A percentile compares a stretch with the other conserved stretches of the same genome.
phyloP scores from a whole-genome alignment of 2,329 filamentous ascomycete species.

The Alternaria brassicicola region DNA sequence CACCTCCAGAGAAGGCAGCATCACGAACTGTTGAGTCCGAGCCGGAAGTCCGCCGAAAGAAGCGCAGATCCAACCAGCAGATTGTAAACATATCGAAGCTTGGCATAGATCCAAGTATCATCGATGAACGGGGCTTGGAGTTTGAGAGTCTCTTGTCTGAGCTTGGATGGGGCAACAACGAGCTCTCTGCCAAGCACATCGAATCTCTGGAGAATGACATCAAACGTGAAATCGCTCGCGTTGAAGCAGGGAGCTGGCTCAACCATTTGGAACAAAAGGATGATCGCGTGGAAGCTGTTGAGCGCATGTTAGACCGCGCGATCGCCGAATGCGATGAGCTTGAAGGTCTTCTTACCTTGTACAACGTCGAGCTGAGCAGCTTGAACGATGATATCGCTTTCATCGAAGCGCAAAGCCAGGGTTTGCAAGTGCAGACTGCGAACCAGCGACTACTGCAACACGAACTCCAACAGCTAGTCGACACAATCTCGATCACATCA shows the following conservation, averaged over 20 bases:
- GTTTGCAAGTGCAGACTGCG: constrained; percentile 93
- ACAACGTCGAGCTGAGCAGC: constrained; percentile 86
- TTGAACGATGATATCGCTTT: constrained; percentile 95
- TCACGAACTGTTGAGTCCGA: constrained; percentile 29
- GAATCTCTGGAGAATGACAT: constrained; percentile 83
- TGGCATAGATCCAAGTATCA: constrained; percentile 76
- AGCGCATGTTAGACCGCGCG: constrained; percentile 83
- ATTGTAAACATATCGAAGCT: constrained; percentile 77
- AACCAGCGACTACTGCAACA: constrained; percentile 94
- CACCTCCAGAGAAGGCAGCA: constrained; percentile 42
- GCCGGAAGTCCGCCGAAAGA: constrained; percentile 62
- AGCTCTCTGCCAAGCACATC: constrained; percentile 75
- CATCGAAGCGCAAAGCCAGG: constrained; percentile 96
- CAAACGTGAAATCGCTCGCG: constrained; percentile 84
- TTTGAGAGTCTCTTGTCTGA: constrained; percentile 84
- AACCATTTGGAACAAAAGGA: constrained; percentile 84
- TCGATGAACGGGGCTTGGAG: constrained; percentile 77
- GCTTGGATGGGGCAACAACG: constrained; percentile 84
- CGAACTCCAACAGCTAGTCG: constrained; percentile 85
- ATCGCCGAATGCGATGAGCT: constrained; percentile 95
- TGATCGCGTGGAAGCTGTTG: constrained; percentile 85
- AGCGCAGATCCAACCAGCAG: constrained; percentile 73
- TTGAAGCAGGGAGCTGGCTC: constrained; percentile 92
- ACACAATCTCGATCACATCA: constrained; percentile 85
- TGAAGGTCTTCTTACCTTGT: constrained; percentile 90